Evolutionary conservation across 257 asterid genomes (phyloP).

Genomic region (Prunella vulgaris): DNA sequence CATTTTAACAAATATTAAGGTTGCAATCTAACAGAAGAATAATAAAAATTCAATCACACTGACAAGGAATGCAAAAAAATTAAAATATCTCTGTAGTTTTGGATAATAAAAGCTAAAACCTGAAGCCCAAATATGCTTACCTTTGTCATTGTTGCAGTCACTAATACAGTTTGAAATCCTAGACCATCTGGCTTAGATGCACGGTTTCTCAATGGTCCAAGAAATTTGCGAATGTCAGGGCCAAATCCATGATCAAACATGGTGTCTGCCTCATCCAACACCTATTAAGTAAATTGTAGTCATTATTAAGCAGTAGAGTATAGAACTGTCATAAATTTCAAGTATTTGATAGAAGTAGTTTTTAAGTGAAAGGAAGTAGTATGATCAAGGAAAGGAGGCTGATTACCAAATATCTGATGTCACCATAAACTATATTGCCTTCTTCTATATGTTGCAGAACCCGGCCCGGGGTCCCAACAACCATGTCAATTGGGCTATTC

Average conservation of each 20-base stretch:
- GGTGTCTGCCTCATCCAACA: slow-evolving; percentile 97
- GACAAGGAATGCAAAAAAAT: not conserved
- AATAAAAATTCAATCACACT: not conserved
- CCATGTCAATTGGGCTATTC: slow-evolving; percentile 88
- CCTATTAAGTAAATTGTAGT: slow-evolving; percentile 44
- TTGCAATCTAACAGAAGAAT: slow-evolving; percentile 6
- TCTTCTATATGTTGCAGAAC: slow-evolving; percentile 95
- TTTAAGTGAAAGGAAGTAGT: slow-evolving; percentile 15
- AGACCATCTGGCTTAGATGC: slow-evolving; percentile 57
- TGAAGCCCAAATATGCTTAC: slow-evolving; percentile 31
- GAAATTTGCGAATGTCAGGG: slow-evolving; percentile 88
- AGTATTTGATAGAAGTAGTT: not conserved
- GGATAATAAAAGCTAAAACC: slow-evolving; percentile 2
- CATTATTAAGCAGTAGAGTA: slow-evolving; percentile 17
- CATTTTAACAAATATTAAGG: not conserved
- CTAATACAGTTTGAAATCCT: slow-evolving; percentile 89
- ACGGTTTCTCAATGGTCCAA: slow-evolving; percentile 81
- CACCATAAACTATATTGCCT: slow-evolving; percentile 94
- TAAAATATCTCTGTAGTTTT: not conserved
- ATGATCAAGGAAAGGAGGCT: not conserved
- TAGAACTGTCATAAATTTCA: not conserved
- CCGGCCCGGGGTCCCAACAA: slow-evolving; percentile 98
- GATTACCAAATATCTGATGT: slow-evolving; percentile 81
- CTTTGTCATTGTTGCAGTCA: slow-evolving; percentile 98
- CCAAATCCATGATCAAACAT: slow-evolving; percentile 99